Conservation (phyloP, 768 basidiomycete genomes). For the Tylopilus sp. region DNA sequence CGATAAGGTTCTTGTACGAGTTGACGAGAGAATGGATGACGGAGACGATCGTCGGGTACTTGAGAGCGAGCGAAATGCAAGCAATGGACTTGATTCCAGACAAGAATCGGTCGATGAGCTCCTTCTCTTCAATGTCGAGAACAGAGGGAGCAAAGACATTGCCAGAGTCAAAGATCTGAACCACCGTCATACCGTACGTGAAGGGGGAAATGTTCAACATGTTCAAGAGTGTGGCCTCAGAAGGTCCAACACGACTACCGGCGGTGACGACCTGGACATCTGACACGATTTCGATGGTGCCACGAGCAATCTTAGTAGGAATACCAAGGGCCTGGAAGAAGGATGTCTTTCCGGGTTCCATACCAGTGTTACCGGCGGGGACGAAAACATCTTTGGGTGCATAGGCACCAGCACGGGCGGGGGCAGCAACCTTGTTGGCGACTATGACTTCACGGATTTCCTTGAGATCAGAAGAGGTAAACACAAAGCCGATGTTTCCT, state of each 20-base stretch:
- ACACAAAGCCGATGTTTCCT: conserved; percentile 99
- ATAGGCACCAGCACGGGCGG: conserved; percentile 96
- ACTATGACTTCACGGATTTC: conserved; percentile 91
- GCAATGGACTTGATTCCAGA: conserved; percentile 94
- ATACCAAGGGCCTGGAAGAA: conserved; percentile 99
- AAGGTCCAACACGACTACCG: conserved; percentile 91
- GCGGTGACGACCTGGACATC: conserved; percentile 94
- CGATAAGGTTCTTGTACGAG: conserved; percentile 97
- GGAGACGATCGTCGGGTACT: conserved; percentile 95
- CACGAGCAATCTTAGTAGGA: conserved; percentile 99
- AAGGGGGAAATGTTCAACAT: conserved; percentile 99
- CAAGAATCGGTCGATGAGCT: conserved; percentile 89
- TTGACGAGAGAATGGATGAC: conserved; percentile 95
- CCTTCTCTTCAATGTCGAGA: conserved; percentile 89
- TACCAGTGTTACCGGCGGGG: conserved; percentile 96
- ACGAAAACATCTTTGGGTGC: conserved; percentile 91
- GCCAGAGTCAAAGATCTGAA: conserved; percentile 94
- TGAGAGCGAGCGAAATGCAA: conserved; percentile 90
- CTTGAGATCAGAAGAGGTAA: conserved; percentile 89
- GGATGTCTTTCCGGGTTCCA: conserved; percentile 99
- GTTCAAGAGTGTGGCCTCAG: conserved; percentile 98
- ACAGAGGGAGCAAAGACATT: conserved; percentile 88
- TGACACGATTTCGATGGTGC: conserved; percentile 98
- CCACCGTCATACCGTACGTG: conserved; percentile 99
- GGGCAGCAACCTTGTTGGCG: conserved; percentile 97